These are phyloP conservation scores for Prunus armeniaca DNA, from an alignment of 306 rosid genomes.

Conservation along the genomic window DNA sequence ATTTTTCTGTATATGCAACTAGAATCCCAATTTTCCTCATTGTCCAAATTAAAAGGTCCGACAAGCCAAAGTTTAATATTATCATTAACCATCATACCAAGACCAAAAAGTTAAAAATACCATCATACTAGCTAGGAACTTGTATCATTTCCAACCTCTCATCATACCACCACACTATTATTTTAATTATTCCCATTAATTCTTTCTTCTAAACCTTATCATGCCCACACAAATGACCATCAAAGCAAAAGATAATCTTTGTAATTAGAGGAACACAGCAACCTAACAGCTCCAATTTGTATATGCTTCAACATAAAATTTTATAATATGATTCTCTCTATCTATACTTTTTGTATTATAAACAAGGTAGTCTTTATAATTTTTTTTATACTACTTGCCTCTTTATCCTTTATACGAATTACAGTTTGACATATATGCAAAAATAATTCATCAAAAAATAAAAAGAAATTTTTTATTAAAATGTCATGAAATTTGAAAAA, in stretches of 20 bases:
- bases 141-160: constrained; percentile 25
- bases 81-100: constrained; percentile 33
- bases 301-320: background rate
- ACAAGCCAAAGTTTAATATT: constrained; percentile 24
- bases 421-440: too few species aligned
- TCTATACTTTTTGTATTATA: background rate
- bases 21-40: background rate
- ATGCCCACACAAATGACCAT: background rate
- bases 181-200: constrained; percentile 8
- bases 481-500: too few species aligned
- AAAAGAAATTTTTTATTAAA: too few species aligned
- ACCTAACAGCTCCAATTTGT: background rate
- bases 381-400: too few species aligned
- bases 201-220: background rate
- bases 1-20: background rate
- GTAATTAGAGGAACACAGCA: constrained; percentile 6
- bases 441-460: too few species aligned
- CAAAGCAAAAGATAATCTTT: constrained; percentile 15
- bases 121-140: constrained; percentile 24
- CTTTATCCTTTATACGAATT: rapidly evolving
- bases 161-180: constrained; percentile 20
- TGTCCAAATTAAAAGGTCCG: constrained; percentile 27
- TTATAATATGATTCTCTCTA: background rate
- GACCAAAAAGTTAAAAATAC: constrained; percentile 18
- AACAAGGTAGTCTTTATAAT: background rate